Percentiles rank a stretch among this genome's conserved stretches.
These are phyloP conservation scores for Gaeumannomyces sp. DNA, from an alignment of 2,329 filamentous ascomycete species.

Conservation along the genomic window DNA sequence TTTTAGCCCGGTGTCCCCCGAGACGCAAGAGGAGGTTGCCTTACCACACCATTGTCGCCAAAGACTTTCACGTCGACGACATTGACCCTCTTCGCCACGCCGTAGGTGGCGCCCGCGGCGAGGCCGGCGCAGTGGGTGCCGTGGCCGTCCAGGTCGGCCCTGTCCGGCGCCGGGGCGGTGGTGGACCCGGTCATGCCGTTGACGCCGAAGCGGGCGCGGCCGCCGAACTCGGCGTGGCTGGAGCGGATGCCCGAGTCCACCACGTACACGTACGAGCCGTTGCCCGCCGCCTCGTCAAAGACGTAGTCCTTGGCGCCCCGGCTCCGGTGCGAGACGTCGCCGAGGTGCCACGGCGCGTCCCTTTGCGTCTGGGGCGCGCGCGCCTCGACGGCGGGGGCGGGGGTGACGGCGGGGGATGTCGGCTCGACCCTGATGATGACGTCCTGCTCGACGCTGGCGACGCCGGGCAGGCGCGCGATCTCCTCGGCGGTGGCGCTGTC, in stretches of 20 bases:
- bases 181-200: slow-evolving; percentile 37
- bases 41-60: slow-evolving; percentile 36
- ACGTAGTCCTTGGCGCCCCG: slow-evolving; percentile 35
- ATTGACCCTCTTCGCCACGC: slow-evolving; percentile 52
- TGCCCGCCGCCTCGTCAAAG: slow-evolving; percentile 46
- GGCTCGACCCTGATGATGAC: slow-evolving; percentile 22
- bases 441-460: slow-evolving; percentile 39
- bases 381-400: slow-evolving; percentile 32
- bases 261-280: slow-evolving; percentile 55
- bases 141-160: slow-evolving; percentile 55
- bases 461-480: slow-evolving; percentile 30
- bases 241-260: slow-evolving; percentile 59
- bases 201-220: slow-evolving; percentile 45
- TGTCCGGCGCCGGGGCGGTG: slow-evolving; percentile 14
- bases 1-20: too few species aligned
- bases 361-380: slow-evolving; percentile 40
- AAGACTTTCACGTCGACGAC: slow-evolving; percentile 57
- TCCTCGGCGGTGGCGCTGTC: slow-evolving; percentile 32
- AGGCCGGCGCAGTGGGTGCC: slow-evolving; percentile 60
- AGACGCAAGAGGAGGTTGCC: not conserved
- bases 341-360: slow-evolving; percentile 48
- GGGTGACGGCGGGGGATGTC: slow-evolving; percentile 24
- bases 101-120: slow-evolving; percentile 54
- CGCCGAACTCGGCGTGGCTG: slow-evolving; percentile 50
- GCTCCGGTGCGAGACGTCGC: slow-evolving; percentile 42